A percentile compares a stretch with the other conserved stretches of the same genome.
Evolutionary conservation across 2,329 filamentous ascomycete genomes (phyloP).

Genomic region (Colletotrichum navitas): DNA sequence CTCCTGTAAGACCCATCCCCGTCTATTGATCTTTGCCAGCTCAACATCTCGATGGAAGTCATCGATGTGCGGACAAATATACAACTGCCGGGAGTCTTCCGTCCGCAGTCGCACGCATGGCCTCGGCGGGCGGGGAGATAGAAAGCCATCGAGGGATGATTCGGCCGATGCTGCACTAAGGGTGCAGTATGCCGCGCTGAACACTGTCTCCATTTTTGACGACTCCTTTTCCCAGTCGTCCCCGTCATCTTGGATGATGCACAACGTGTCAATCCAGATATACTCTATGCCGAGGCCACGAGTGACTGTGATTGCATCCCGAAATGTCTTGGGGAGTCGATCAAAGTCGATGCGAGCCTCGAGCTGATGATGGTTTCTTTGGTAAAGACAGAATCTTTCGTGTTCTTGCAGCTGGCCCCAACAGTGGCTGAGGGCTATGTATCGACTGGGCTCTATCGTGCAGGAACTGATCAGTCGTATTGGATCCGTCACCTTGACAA

Average conservation of each 20-base stretch:
- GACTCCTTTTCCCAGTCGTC: slow-evolving; percentile 42
- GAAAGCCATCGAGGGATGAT: slow-evolving; percentile 30
- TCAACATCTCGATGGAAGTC: slow-evolving; percentile 52
- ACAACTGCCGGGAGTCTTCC: slow-evolving; percentile 38
- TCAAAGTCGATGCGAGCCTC: slow-evolving; percentile 11
- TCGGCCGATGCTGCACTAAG: slow-evolving; percentile 21
- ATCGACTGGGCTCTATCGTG: not conserved
- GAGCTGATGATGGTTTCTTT: not conserved
- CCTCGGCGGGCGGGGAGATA: not conserved
- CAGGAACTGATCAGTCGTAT: not conserved
- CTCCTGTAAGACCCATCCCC: slow-evolving; percentile 58
- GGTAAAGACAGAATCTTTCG: slow-evolving; percentile 2
- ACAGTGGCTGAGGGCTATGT: slow-evolving; percentile 44
- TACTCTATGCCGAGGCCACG: slow-evolving; percentile 41
- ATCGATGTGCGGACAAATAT: slow-evolving; percentile 49
- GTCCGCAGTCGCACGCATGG: not conserved
- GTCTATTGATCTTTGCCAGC: slow-evolving; percentile 47
- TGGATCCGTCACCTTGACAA: slow-evolving; percentile 11
- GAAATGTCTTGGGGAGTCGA: slow-evolving; percentile 38
- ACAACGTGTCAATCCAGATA: slow-evolving; percentile 44
- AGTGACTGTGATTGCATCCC: slow-evolving; percentile 40
- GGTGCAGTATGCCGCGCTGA: slow-evolving; percentile 29
- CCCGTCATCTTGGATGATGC: slow-evolving; percentile 44
- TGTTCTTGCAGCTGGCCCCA: slow-evolving; percentile 37
- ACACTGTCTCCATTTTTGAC: slow-evolving; percentile 35